A percentile compares a stretch with the other conserved stretches of the same genome.
Conservation (phyloP, 805 yeast species). For the Schwanniomyces sp. region DNA sequence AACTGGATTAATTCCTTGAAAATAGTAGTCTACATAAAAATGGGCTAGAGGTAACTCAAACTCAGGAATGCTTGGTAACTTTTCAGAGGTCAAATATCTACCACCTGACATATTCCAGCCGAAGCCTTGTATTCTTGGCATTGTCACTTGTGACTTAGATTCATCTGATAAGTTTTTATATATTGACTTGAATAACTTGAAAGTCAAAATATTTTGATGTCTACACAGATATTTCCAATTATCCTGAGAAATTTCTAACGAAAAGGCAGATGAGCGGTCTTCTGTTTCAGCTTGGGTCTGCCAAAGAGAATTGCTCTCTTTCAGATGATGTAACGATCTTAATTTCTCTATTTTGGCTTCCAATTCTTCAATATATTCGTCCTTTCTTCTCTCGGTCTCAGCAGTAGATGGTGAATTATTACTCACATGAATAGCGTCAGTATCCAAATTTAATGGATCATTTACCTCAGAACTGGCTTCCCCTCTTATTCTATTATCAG, state of each 20-base stretch:
- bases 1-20: slow-evolving; percentile 53
- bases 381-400: slow-evolving; percentile 5
- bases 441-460: not conserved
- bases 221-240: slow-evolving; percentile 51
- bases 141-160: slow-evolving; percentile 30
- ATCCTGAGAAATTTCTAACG: slow-evolving; percentile 23
- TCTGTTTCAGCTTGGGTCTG: too few species aligned
- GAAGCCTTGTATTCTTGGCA: slow-evolving; percentile 60
- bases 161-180: slow-evolving; percentile 32
- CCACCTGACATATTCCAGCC: slow-evolving; percentile 70
- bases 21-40: slow-evolving; percentile 37
- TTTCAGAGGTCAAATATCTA: slow-evolving; percentile 40
- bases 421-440: slow-evolving; percentile 1
- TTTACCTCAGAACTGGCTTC: not conserved
- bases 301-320: too few species aligned
- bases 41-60: slow-evolving; percentile 10
- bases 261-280: slow-evolving; percentile 5
- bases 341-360: too few species aligned
- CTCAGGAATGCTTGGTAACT: slow-evolving; percentile 33
- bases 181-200: slow-evolving; percentile 35
- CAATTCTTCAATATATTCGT: slow-evolving; percentile 12
- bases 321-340: too few species aligned
- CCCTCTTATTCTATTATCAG: not conserved
- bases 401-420: not conserved
- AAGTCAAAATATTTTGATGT: slow-evolving; percentile 43